A percentile compares a stretch with the other conserved stretches of the same genome.
Conservation (phyloP, 352 stramenopile genomes). For the Phytopythium kandeliae region DNA sequence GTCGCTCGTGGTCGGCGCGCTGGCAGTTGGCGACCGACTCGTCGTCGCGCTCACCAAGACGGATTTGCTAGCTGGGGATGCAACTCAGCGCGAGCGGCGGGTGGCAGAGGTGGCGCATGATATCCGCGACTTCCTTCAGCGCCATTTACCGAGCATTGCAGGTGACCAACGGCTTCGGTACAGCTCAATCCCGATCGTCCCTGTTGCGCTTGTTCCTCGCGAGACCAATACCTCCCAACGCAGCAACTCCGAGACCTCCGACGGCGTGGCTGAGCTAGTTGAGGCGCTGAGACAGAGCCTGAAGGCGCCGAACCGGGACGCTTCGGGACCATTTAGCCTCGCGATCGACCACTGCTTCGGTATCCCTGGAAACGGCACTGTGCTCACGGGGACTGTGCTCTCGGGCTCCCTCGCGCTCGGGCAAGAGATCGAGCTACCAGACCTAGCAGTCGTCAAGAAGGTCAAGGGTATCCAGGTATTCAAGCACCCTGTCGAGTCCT, state of each 20-base stretch:
- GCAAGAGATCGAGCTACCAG: slow-evolving; percentile 93
- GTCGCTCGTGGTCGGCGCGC: slow-evolving; percentile 95
- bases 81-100: slow-evolving; percentile 38
- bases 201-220: slow-evolving; percentile 53
- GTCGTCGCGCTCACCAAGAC: slow-evolving; percentile 97
- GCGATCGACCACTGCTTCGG: slow-evolving; percentile 98
- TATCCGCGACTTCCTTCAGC: slow-evolving; percentile 39
- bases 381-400: slow-evolving; percentile 95
- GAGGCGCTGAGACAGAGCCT: slow-evolving; percentile 26
- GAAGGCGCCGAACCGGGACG: slow-evolving; percentile 32
- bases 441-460: slow-evolving; percentile 80
- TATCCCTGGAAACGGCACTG: slow-evolving; percentile 96
- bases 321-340: slow-evolving; percentile 83
- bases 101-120: slow-evolving; percentile 65
- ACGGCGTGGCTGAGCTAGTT: slow-evolving; percentile 28
- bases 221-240: slow-evolving; percentile 10
- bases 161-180: not conserved
- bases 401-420: slow-evolving; percentile 83
- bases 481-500: slow-evolving; percentile 74
- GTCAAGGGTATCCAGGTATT: slow-evolving; percentile 99
- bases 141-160: slow-evolving; percentile 13
- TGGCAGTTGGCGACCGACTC: slow-evolving; percentile 85
- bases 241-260: slow-evolving; percentile 33
- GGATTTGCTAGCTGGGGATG: slow-evolving; percentile 83
- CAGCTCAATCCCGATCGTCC: slow-evolving; percentile 69